Evolutionary conservation across 2,329 filamentous ascomycete genomes (phyloP).

Genomic region (Colletotrichum cuscutae): DNA sequence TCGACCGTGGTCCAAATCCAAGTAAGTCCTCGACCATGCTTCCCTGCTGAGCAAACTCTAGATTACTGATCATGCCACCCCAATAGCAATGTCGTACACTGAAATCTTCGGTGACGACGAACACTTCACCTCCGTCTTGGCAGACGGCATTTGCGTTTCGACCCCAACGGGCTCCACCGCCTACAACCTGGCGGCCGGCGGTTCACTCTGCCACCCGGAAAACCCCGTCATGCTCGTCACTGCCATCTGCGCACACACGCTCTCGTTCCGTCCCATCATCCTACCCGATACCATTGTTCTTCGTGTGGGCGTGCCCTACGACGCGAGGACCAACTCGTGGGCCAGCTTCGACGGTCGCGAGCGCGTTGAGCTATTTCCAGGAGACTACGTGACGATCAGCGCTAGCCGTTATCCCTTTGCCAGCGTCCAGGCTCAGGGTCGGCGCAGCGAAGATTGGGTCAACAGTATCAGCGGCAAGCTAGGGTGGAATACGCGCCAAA

Average conservation of each 20-base stretch:
- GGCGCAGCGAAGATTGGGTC: constrained; percentile 81
- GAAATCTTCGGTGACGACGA: constrained; percentile 96
- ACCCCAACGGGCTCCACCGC: constrained; percentile 95
- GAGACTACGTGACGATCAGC: constrained; percentile 87
- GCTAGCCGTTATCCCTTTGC: constrained; percentile 85
- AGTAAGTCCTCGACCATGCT: constrained; percentile 64
- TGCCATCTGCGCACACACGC: constrained; percentile 92
- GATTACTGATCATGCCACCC: neutral
- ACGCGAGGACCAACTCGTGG: constrained; percentile 90
- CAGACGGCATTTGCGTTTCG: constrained; percentile 92
- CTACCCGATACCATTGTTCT: constrained; percentile 96
- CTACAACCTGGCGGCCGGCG: constrained; percentile 88
- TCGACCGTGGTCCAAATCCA: constrained; percentile 92
- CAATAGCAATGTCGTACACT: constrained; percentile 84
- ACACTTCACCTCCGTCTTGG: constrained; percentile 92
- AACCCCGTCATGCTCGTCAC: constrained; percentile 96
- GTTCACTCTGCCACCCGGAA: constrained; percentile 93
- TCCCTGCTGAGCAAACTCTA: neutral
- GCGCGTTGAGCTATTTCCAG: constrained; percentile 80
- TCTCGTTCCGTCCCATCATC: constrained; percentile 96
- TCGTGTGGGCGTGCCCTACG: constrained; percentile 92
- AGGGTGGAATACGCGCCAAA: constrained; percentile 84
- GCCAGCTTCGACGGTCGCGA: constrained; percentile 98
- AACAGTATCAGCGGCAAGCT: constrained; percentile 83
- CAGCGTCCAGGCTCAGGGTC: constrained; percentile 75